Base-by-base conservation (phyloP, 345 rosid genomes). In the Euclidium syriacum region DNA sequence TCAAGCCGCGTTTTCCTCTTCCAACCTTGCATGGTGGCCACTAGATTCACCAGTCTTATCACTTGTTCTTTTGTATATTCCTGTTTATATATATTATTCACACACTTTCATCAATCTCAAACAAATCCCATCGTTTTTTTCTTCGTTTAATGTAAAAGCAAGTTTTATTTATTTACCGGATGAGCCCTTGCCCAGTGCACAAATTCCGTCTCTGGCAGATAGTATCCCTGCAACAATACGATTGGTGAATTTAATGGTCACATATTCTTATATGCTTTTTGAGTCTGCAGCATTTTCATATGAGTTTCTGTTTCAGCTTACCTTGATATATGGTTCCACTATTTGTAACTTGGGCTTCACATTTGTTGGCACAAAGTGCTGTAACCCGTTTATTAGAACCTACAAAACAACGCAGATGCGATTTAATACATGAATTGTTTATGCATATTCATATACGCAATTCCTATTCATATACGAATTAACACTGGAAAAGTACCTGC, bases 141-240 rank as follows among this genome's bases (percentile, higher is more conserved):
- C 47, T 39, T 24, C 35, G 18, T 43, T 49, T 62, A 38, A 6
- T 25, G 15, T 1, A 38, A 22, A 7, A 14, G 0, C 9, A 57
- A 14, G 24, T 19, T 24, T 23, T 7, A 14, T 19, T 44, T 47
- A 33, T 46, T 83, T 84, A 94, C 99, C 35, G 97, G 95, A 56
- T 88, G 99, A 76, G 78, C 83, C 7, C 94, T 88, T 19, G 96
- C 89, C 97, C 96, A 90, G 71, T 95, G 98, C 16, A 90, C 91
- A 40, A 77, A 90, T 76, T 95, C 99, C 2, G 97, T 95, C 71
- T 90, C 96, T 1, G 99, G 98, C 16, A 95, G 87, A 75, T 95
- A 90, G 79, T 83, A 90, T 29, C 90, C 98, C 99, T 95, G 86
- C 56, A 34, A 58, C 48, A 44, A 29, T 0, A 34, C 57, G 59